Conservation (phyloP, 2,329 filamentous ascomycete genomes). For the Arachnomyces sp. region DNA sequence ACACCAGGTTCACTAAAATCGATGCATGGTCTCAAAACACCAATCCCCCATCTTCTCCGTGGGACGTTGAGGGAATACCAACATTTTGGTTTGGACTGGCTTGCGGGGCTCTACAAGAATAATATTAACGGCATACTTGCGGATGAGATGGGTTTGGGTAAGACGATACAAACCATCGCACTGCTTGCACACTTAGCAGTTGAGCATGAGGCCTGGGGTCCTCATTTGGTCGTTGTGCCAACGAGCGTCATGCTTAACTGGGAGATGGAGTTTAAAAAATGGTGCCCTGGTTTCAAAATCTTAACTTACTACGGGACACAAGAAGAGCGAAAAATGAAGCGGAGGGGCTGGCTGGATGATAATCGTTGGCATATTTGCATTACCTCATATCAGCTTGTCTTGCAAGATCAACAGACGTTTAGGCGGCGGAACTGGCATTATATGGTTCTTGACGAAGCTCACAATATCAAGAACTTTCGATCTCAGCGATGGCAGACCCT, state of each 20-base stretch:
- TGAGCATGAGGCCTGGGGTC: slow-evolving; percentile 85
- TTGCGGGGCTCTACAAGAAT: slow-evolving; percentile 84
- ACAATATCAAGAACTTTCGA: slow-evolving; percentile 99
- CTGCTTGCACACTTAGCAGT: slow-evolving; percentile 87
- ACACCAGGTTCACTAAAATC: slow-evolving; percentile 18
- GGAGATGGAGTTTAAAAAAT: slow-evolving; percentile 99
- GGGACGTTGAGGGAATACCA: slow-evolving; percentile 93
- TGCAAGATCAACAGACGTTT: slow-evolving; percentile 90
- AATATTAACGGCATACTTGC: slow-evolving; percentile 93
- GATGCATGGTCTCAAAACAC: slow-evolving; percentile 50
- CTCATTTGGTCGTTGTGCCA: slow-evolving; percentile 90
- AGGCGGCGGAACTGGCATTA: slow-evolving; percentile 93
- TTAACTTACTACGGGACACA: slow-evolving; percentile 92
- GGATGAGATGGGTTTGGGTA: slow-evolving; percentile 97
- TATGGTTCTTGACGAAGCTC: slow-evolving; percentile 94
- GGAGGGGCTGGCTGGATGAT: slow-evolving; percentile 86
- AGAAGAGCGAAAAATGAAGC: slow-evolving; percentile 84
- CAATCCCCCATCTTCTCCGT: slow-evolving; percentile 73
- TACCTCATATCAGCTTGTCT: slow-evolving; percentile 91
- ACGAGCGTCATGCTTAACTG: slow-evolving; percentile 99
- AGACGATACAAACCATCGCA: slow-evolving; percentile 96
- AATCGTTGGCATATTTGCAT: slow-evolving; percentile 96
- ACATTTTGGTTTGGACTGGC: slow-evolving; percentile 94
- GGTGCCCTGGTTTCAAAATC: slow-evolving; percentile 93
- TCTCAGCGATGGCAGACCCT: slow-evolving; percentile 95